Conservation (phyloP, 2,329 filamentous ascomycete genomes). For the Trematosphaeria pertusa region DNA sequence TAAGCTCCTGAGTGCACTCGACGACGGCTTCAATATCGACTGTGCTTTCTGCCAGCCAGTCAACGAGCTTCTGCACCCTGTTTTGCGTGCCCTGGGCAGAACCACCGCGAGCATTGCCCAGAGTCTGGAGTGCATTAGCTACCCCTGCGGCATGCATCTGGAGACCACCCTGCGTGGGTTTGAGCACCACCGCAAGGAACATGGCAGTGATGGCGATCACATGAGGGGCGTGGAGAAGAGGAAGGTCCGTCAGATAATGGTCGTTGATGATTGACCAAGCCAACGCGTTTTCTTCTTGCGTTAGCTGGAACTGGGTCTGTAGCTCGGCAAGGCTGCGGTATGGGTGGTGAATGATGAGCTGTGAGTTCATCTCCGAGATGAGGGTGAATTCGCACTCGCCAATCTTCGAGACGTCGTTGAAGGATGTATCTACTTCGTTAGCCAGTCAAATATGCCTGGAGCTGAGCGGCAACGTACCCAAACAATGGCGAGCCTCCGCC, state of each 20-base stretch:
- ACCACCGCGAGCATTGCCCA: conserved; percentile 39
- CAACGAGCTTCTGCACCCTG: conserved; percentile 71
- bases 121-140: conserved; percentile 46
- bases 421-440: conserved; percentile 36
- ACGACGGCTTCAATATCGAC: conserved; percentile 85
- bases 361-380: conserved; percentile 88
- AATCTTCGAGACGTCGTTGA: conserved; percentile 76
- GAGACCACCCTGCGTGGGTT: conserved; percentile 65
- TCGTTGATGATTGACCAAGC: conserved; percentile 90
- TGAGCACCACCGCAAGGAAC: conserved; percentile 81
- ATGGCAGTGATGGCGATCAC: conserved; percentile 87
- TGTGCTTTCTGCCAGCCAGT: conserved; percentile 85
- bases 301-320: conserved; percentile 72
- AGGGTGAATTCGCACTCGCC: conserved; percentile 94
- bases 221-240: conserved; percentile 84
- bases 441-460: conserved; percentile 12
- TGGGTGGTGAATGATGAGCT: conserved; percentile 89
- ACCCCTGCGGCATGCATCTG: conserved; percentile 52
- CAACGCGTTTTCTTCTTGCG: conserved; percentile 78
- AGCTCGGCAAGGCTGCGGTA: conserved; percentile 81
- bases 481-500: conserved; percentile 79
- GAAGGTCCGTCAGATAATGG: conserved; percentile 90
- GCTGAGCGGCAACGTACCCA: conserved; percentile 33
- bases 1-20: conserved; percentile 89
- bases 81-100: conserved; percentile 51